Percentiles rank a stretch among this genome's conserved stretches.
Evolutionary conservation across 345 rosid species (phyloP).

Genomic region (Turritis glabra): DNA sequence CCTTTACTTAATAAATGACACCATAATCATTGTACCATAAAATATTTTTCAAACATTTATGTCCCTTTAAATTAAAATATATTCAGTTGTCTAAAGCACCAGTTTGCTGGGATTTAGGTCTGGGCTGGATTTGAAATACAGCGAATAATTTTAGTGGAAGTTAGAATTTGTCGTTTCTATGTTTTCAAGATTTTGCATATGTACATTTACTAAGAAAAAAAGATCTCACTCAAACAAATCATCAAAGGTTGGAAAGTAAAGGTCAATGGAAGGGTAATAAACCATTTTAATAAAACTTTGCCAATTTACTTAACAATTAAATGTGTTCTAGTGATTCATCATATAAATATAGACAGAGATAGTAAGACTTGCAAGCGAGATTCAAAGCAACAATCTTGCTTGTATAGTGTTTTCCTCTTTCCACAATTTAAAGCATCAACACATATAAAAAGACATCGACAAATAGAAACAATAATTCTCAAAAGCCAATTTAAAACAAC

Average conservation of each 20-base stretch:
- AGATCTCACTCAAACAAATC: not conserved
- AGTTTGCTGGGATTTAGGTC: too few relatives aligned
- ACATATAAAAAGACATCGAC: not conserved
- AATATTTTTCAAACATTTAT: too few relatives aligned
- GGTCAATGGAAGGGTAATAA: not conserved
- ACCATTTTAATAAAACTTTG: not conserved
- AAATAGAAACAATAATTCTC: conserved; percentile 11
- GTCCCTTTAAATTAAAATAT: too few relatives aligned
- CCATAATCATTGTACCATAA: too few relatives aligned
- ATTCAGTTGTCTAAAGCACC: too few relatives aligned
- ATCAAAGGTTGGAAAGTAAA: not conserved
- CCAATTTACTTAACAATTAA: not conserved
- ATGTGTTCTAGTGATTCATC: not conserved
- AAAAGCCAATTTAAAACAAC: not conserved
- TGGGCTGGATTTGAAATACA: too few relatives aligned
- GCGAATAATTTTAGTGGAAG: not conserved
- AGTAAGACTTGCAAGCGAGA: conserved; percentile 34
- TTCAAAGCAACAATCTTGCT: conserved; percentile 36
- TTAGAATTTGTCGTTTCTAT: not conserved
- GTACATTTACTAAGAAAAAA: not conserved
- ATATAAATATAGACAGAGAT: not conserved
- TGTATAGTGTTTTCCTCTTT: conserved; percentile 31
- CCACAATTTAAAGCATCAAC: conserved; percentile 31
- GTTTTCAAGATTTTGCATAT: not conserved
- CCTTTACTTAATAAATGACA: too few relatives aligned